Evolutionary conservation across 225 moss, liverwort and hornwort species (phyloP).

Genomic region (Anthoceros angustus): DNA sequence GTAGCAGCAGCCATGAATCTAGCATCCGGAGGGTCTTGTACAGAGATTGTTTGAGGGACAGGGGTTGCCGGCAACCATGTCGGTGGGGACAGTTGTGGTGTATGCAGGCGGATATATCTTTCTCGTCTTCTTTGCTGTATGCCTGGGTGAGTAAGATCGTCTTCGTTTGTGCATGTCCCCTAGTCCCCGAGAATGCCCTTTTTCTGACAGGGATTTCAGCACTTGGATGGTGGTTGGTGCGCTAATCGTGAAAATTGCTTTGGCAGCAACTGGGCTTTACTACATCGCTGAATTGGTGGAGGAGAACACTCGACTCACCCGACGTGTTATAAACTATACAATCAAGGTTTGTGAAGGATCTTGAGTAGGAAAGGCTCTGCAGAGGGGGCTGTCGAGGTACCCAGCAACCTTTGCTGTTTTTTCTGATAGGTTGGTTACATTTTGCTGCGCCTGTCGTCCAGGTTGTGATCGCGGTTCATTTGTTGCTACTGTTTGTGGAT

Average conservation of each 20-base stretch:
- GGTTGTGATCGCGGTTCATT: slow-evolving; percentile 49
- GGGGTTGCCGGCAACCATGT: slow-evolving; percentile 22
- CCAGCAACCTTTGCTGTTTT: neutral
- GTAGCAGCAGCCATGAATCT: neutral
- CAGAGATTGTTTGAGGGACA: neutral
- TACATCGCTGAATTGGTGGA: slow-evolving; percentile 94
- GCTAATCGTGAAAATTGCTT: neutral
- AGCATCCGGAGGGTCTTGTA: neutral
- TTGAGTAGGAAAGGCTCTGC: too few relatives aligned
- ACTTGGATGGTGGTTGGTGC: too few relatives aligned
- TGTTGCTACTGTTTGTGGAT: slow-evolving; percentile 52
- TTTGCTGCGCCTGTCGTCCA: slow-evolving; percentile 5
- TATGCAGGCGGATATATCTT: slow-evolving; percentile 81
- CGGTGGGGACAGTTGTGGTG: slow-evolving; percentile 72
- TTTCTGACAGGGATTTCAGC: too few relatives aligned
- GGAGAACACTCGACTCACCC: slow-evolving; percentile 77
- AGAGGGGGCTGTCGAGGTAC: too few relatives aligned
- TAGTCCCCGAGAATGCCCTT: too few relatives aligned
- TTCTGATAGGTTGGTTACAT: neutral
- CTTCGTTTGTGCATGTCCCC: neutral
- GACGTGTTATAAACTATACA: slow-evolving; percentile 54
- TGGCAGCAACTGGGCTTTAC: slow-evolving; percentile 56
- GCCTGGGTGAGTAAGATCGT: slow-evolving; percentile 25
- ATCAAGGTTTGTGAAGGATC: slow-evolving; percentile 29
- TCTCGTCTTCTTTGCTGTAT: slow-evolving; percentile 82